phyloP scores from a whole-genome alignment of 306 rosid genomes.

The Trifolium dubium region DNA sequence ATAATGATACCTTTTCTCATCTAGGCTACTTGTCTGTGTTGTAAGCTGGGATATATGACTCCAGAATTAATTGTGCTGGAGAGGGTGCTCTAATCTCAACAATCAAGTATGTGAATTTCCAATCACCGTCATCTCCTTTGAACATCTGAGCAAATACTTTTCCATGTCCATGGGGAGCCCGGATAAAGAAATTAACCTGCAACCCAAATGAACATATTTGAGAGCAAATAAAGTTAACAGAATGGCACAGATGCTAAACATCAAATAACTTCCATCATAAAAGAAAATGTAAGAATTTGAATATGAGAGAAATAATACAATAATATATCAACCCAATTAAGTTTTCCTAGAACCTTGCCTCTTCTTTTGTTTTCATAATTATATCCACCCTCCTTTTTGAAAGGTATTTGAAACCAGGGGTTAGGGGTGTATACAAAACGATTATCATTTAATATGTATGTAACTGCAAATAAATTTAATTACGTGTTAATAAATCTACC shows the following conservation, averaged over 20 bases:
- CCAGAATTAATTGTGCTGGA: slow-evolving; percentile 78
- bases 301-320: slow-evolving; percentile 10
- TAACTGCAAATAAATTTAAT: slow-evolving; percentile 25
- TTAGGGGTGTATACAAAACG: not conserved
- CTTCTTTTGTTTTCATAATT: slow-evolving; percentile 12
- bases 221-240: slow-evolving; percentile 24
- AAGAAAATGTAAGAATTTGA: not conserved
- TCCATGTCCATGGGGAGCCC: slow-evolving; percentile 93
- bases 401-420: not conserved
- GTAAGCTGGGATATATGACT: slow-evolving; percentile 82
- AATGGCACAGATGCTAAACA: slow-evolving; percentile 14
- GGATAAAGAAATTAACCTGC: slow-evolving; percentile 87
- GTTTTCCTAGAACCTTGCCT: not conserved
- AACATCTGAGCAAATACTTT: slow-evolving; percentile 88
- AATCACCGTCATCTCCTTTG: slow-evolving; percentile 73
- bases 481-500: slow-evolving; percentile 51
- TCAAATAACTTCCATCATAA: slow-evolving; percentile 31
- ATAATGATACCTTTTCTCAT: slow-evolving; percentile 47
- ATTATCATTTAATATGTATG: not conserved
- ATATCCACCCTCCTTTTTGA: not conserved
- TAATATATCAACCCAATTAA: slow-evolving; percentile 16
- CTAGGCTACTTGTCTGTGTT: slow-evolving; percentile 42
- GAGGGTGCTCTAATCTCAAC: slow-evolving; percentile 86
- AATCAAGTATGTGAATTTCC: slow-evolving; percentile 85
- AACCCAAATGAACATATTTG: slow-evolving; percentile 32